Base-by-base conservation (phyloP, 1,284 basidiomycete genomes). In the Tilletia horrida region DNA sequence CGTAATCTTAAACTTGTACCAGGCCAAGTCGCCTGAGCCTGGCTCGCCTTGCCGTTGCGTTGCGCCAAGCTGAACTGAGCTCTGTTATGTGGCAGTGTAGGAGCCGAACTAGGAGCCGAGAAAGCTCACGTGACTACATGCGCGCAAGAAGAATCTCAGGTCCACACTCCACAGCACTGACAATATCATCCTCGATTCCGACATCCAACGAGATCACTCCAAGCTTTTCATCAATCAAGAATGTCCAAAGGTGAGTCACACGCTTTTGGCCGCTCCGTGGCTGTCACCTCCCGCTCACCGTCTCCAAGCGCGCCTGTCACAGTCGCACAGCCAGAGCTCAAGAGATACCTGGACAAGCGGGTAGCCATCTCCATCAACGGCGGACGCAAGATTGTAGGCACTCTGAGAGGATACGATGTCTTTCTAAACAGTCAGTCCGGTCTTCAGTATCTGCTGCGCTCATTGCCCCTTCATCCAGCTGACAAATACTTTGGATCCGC, bases 351-450 rank as follows among this genome's bases (percentile, higher is more conserved):
- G 91, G 96, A 99, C 87, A 96, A 97, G 86, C 91, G 90, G 76
- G 85, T 97, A 75, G 93, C 93, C 83, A 86, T 98, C 79, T 89
- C 97, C 85, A 86, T 99, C 7, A 95, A 99, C 82, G 96, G 94
- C 65, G 93, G 93, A 67, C 90, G 96, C 77, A 93, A 92, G 86
- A 90, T 98, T 77, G 92, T 91, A 83, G 96, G 95, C 67, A 89
- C 89, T n/a, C 85, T 98, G 66, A 89, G 96, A 71, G 96, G 96
- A 45, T 98, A 95, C 84, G 96, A 98, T 86, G 90, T 99, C 77
- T 99, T 99, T 86, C 85, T 99, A 82, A 99, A 99, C 83, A 87
- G 55, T 59, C 9, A 11, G 55, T 59, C 11, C 7, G 3, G 11
- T 6, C 35, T 40, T 40, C 6, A 40, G 4, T 11, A 40, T 40